These are phyloP conservation scores for Paraphoma sp. DNA, from an alignment of 2,329 filamentous ascomycete species.

Conservation along the genomic window DNA sequence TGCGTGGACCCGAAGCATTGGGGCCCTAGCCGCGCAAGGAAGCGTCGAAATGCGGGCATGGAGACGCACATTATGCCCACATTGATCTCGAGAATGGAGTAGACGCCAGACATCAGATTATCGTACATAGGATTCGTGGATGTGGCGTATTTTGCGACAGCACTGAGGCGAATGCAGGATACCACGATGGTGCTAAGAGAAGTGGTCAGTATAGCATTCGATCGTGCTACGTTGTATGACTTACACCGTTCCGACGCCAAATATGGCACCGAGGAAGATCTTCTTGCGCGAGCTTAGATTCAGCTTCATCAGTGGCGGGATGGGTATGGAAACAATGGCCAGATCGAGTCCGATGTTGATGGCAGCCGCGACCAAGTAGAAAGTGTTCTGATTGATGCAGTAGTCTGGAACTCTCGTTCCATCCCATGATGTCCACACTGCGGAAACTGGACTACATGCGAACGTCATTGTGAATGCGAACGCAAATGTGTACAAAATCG, in stretches of 20 bases:
- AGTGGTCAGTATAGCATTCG: neutral
- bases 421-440: neutral
- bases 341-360: constrained; percentile 16
- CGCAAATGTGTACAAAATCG: constrained; percentile 11
- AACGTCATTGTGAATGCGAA: constrained; percentile 22
- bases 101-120: neutral
- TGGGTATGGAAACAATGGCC: constrained; percentile 11
- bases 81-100: constrained; percentile 6
- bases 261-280: constrained; percentile 13
- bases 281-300: constrained; percentile 12
- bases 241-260: constrained; percentile 15
- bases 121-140: constrained; percentile 5
- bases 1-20: neutral
- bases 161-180: neutral
- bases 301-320: constrained; percentile 14
- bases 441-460: constrained; percentile 11
- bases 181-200: neutral
- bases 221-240: neutral
- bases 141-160: neutral
- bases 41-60: constrained; percentile 10
- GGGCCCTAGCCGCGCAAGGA: neutral
- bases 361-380: constrained; percentile 12
- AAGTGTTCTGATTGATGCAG: constrained; percentile 15
- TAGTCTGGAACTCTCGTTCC: constrained; percentile 11
- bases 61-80: constrained; percentile 8